Evolutionary conservation across 805 yeast genomes (phyloP).

Genomic region (Candida sanyiensis): DNA sequence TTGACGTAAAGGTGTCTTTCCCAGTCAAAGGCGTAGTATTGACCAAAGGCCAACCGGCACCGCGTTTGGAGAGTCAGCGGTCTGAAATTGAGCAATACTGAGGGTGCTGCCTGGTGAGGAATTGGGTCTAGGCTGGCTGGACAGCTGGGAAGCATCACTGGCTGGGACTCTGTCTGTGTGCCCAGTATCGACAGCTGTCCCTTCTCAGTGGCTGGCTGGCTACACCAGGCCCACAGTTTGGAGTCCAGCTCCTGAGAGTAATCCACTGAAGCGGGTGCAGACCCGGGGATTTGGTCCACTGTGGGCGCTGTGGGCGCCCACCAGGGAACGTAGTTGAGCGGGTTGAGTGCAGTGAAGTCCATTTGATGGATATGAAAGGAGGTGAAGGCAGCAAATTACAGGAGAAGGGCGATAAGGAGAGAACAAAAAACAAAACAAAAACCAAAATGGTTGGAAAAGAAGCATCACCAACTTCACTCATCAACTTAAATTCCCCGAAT

Average conservation of each 20-base stretch:
- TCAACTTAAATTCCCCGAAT: too few relatives aligned
- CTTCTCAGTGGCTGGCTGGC: constrained; percentile 6
- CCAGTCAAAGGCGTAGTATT: constrained; percentile 33
- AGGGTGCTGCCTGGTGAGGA: constrained; percentile 8
- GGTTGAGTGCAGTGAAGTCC: constrained; percentile 1
- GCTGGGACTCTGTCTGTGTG: constrained; percentile 19
- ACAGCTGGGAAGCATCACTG: constrained; percentile 17
- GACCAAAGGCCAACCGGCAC: constrained; percentile 29
- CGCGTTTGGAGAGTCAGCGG: constrained; percentile 30
- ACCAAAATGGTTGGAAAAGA: neutral
- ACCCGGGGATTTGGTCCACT: constrained; percentile 9
- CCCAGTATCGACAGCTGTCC: constrained; percentile 23
- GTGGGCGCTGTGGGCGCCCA: constrained; percentile 14
- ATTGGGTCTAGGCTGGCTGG: constrained; percentile 10
- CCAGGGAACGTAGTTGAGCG: constrained; percentile 1
- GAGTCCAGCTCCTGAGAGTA: constrained; percentile 17
- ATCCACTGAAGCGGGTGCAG: constrained; percentile 10
- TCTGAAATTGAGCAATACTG: constrained; percentile 26
- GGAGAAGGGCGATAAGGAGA: constrained; percentile 1
- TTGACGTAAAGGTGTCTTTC: constrained; percentile 34
- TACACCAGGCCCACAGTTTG: constrained; percentile 25
- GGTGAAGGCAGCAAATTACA: neutral
- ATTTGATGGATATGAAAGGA: too few relatives aligned
- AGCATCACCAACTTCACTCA: neutral
- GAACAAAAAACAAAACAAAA: neutral